These are phyloP conservation scores for Chamaecrista fasciculata DNA, from an alignment of 306 rosid species.

Conservation along the genomic window DNA sequence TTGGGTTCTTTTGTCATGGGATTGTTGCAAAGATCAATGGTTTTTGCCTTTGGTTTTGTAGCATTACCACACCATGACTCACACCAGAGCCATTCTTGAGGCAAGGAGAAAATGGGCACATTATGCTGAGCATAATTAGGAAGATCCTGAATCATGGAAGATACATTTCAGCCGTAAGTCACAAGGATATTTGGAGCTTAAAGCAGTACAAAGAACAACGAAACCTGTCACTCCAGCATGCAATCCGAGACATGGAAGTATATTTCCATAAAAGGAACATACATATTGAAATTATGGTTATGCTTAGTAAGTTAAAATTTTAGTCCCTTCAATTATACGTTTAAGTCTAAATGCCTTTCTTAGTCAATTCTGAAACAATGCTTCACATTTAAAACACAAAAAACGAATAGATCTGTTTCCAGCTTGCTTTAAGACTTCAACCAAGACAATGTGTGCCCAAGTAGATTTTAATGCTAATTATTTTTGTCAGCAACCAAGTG, in stretches of 20 bases:
- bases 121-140: conserved; percentile 99
- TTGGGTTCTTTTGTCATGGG: conserved; percentile 99
- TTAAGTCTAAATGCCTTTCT: not conserved
- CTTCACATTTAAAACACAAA: not conserved
- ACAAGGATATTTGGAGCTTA: not conserved
- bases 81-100: conserved; percentile 99
- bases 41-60: conserved; percentile 90
- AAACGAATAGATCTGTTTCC: not conserved
- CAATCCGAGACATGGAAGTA: not conserved
- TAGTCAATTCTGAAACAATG: not conserved
- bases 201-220: not conserved
- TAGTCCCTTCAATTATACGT: not conserved
- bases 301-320: not conserved
- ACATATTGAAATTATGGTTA: not conserved
- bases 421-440: not conserved
- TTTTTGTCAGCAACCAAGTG: not conserved
- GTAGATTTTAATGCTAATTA: not conserved
- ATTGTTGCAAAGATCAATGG: conserved; percentile 97
- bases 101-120: conserved; percentile 90
- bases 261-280: not conserved
- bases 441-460: not conserved
- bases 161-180: conserved; percentile 2
- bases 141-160: conserved; percentile 71
- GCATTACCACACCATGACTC: conserved; percentile 99
- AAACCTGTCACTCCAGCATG: not conserved